A percentile compares a stretch with the other conserved stretches of the same genome.
These are phyloP conservation scores for Russula foetens DNA, from an alignment of 768 basidiomycete genomes.

Conservation along the genomic window DNA sequence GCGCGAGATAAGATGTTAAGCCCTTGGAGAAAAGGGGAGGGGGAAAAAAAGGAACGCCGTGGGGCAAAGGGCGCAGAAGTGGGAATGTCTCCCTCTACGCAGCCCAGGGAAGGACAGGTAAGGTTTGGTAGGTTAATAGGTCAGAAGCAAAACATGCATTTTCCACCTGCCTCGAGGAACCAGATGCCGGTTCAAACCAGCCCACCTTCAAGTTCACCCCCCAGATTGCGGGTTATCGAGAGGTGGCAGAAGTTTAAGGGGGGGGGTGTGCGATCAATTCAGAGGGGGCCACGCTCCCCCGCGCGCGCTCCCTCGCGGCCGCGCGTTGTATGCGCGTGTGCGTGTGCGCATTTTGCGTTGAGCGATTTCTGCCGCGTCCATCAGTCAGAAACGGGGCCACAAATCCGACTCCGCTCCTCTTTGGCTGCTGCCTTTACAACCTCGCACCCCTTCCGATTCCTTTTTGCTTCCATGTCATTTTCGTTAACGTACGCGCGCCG, in stretches of 20 bases:
- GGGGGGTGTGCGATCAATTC: too few relatives aligned
- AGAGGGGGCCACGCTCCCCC: too few relatives aligned
- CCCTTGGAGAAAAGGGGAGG: neutral
- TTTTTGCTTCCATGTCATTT: too few relatives aligned
- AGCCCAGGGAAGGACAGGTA: neutral
- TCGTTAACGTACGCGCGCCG: too few relatives aligned
- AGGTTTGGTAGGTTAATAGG: neutral
- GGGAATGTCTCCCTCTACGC: neutral
- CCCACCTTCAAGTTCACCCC: neutral
- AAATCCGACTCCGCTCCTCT: too few relatives aligned
- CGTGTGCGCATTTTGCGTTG: neutral
- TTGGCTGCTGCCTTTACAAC: too few relatives aligned
- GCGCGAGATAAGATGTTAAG: neutral
- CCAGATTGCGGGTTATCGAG: conserved; percentile 1
- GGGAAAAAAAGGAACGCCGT: neutral
- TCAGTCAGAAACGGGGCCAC: too few relatives aligned
- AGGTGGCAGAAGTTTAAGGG: neutral
- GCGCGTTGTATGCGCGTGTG: too few relatives aligned
- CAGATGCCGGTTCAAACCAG: neutral
- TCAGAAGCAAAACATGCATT: neutral
- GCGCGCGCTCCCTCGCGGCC: too few relatives aligned
- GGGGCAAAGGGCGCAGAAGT: conserved; percentile 6
- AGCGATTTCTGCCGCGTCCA: neutral
- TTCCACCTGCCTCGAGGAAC: neutral
- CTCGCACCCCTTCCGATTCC: too few relatives aligned